A percentile compares a stretch with the other conserved stretches of the same genome.
phyloP scores from a whole-genome alignment of 768 basidiomycete genomes.

The Trametes maxima region DNA sequence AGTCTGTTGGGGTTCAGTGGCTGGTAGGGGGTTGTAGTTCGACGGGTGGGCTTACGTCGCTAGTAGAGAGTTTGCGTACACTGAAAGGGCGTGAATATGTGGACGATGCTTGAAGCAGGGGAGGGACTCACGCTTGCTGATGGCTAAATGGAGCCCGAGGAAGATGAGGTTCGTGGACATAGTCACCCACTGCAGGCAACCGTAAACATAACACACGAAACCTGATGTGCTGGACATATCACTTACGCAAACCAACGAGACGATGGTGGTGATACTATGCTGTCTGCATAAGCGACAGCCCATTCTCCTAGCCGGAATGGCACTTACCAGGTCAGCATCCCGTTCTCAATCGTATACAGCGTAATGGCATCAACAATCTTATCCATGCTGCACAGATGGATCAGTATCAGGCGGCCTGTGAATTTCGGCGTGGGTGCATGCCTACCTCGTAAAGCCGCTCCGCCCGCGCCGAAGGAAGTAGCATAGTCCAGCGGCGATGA shows the following conservation, averaged over 20 bases:
- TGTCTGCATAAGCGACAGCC: not conserved
- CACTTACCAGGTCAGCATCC: conserved; percentile 28
- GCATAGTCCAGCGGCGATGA: conserved; percentile 29
- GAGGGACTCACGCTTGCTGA: conserved; percentile 29
- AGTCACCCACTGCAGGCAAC: conserved; percentile 24
- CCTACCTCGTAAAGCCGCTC: conserved; percentile 22
- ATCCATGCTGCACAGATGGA: conserved; percentile 25
- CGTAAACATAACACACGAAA: not conserved
- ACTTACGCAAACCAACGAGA: conserved; percentile 31
- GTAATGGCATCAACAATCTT: conserved; percentile 28
- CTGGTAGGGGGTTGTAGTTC: not conserved
- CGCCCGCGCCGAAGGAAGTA: conserved; percentile 30
- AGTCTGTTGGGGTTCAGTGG: conserved; percentile 5
- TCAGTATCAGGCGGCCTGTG: not conserved
- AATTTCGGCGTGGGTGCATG: not conserved
- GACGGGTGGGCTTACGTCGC: conserved; percentile 24
- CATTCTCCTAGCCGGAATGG: not conserved
- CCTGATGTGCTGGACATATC: too few species aligned
- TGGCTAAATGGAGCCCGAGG: conserved; percentile 31
- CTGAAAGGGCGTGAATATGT: not conserved
- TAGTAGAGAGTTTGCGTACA: conserved; percentile 33
- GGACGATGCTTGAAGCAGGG: not conserved
- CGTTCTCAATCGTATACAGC: conserved; percentile 32
- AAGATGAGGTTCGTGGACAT: conserved; percentile 32
- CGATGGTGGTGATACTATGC: conserved; percentile 25